Percentiles rank a stretch among this genome's conserved stretches.
These are phyloP conservation scores for Buxus sempervirens DNA, from an alignment of 164 flowering plant genomes.

Conservation along the genomic window DNA sequence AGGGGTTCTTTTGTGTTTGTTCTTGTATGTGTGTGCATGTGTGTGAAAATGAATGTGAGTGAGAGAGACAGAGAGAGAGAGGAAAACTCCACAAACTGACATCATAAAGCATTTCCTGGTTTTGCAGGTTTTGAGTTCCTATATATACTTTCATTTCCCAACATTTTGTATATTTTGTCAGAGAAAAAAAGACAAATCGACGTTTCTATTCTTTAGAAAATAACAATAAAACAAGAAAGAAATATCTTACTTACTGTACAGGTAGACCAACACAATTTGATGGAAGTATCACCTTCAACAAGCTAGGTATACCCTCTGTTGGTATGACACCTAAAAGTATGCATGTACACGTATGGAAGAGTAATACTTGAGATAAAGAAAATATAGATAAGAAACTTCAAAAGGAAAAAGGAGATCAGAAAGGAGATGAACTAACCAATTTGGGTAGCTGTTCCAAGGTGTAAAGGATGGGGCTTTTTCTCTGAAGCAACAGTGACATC, in stretches of 20 bases:
- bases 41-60: no score
- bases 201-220: neutral
- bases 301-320: constrained; percentile 94
- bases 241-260: constrained; percentile 51
- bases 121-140: neutral
- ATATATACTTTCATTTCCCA: neutral
- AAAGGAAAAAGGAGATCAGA: neutral
- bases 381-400: neutral
- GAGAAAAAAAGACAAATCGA: neutral
- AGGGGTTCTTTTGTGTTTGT: no score
- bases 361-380: constrained; percentile 6
- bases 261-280: constrained; percentile 82
- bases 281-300: constrained; percentile 87
- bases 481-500: constrained; percentile 75
- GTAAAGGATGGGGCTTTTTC: constrained; percentile 80
- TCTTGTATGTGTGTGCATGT: no score
- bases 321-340: constrained; percentile 72
- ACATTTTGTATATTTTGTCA: neutral
- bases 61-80: no score
- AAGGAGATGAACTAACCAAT: constrained; percentile 54
- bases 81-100: neutral
- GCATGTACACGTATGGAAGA: constrained; percentile 5
- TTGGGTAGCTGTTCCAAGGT: constrained; percentile 93
- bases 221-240: neutral
- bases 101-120: neutral